Base-by-base conservation (phyloP, 2,329 filamentous ascomycete genomes). In the Colletotrichum tofieldiae region DNA sequence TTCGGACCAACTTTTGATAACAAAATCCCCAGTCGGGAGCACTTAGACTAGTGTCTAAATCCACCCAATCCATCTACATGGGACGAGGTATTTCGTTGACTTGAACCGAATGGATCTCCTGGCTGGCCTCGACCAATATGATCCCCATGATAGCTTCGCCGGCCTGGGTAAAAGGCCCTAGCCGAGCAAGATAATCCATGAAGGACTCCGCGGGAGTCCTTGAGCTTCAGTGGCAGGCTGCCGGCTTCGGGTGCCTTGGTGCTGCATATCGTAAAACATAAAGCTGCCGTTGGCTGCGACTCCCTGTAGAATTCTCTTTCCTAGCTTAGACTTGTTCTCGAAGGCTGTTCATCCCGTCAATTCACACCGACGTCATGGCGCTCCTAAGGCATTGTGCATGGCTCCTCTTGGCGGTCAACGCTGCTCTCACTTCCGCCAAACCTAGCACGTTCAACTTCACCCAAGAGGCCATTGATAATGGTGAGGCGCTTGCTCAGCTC, bases 271-370 rank as follows among this genome's bases (percentile, higher is more conserved):
- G 49, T 23, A 37, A 47, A 29, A 51, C 65, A 71, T 68, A 62
- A 67, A 62, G 56, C 47, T 29, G 4, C 20, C 29, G 32, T 29
- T 52, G 61, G 52, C 61, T 59, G 35, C 52, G 4, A 20, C 11
- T 51, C 16, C 51, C 32, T 32, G 12, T 2, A 14, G 14, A 16
- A 37, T 32, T 43, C 12, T 20, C 29, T 65, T 20, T 12, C 20
- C 12, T 29, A 45, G 16, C 16, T 45, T 47, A 29, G 43, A 18
- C n/a, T 65, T 37, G 52, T 23, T 43, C 7, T 47, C 29, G 18
- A 26, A 35, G 37, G 32, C 54, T 20, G 54, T 70, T 61, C 67
- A 65, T 66, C 67, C 67, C 55, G 60, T 55, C 8, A 23, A 54
- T 20, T 56, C 16, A 16, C 14, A n/a, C 51, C 37, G 54, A 60